Conservation (phyloP, 306 rosid genomes). For the Rosa lucieae region DNA sequence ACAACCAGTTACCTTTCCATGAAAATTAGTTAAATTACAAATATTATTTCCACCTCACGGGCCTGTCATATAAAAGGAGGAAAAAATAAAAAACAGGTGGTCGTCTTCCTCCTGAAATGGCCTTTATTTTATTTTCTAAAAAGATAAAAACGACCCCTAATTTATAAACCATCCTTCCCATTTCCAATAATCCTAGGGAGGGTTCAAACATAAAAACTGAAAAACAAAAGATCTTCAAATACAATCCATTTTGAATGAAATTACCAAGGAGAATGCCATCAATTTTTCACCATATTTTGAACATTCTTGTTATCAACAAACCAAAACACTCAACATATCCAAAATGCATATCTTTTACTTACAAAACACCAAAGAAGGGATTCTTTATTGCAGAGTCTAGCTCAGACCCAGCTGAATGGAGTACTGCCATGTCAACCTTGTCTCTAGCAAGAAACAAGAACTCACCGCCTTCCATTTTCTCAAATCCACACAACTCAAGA, state of each 20-base stretch:
- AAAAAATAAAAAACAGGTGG: too few species aligned
- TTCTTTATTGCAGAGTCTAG: constrained; percentile 89
- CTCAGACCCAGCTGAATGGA: constrained; percentile 83
- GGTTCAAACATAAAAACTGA: background rate
- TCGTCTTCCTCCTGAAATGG: too few species aligned
- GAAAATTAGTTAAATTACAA: too few species aligned
- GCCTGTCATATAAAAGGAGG: too few species aligned
- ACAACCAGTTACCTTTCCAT: too few species aligned
- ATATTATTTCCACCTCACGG: too few species aligned
- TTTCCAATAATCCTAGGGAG: background rate
- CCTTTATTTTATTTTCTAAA: too few species aligned
- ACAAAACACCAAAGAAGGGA: constrained; percentile 92
- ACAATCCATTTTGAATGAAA: background rate
- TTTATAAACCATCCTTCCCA: background rate
- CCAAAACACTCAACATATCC: background rate
- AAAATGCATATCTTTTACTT: constrained; percentile 10
- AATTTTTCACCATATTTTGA: background rate
- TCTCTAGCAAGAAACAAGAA: constrained; percentile 67
- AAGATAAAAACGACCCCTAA: too few species aligned
- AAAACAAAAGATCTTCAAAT: background rate
- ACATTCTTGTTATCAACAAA: background rate
- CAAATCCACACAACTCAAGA: constrained; percentile 91
- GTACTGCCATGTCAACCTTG: constrained; percentile 72
- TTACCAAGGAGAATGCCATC: background rate
- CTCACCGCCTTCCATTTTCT: constrained; percentile 74